Evolutionary conservation across 1,139 yeast species (phyloP).

Genomic region (Cylindricascospora bacillispora): DNA sequence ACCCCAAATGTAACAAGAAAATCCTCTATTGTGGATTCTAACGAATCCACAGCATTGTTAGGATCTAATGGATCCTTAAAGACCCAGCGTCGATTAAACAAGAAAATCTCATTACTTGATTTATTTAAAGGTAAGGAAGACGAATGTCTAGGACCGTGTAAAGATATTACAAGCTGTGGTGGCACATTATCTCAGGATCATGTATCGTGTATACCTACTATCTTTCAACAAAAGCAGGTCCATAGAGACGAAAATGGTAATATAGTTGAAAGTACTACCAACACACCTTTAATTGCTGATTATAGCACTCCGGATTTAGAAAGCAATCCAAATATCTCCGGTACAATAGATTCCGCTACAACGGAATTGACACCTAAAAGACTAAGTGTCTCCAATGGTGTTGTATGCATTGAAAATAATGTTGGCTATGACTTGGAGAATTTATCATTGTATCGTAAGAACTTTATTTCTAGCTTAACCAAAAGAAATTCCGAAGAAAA

Average conservation of each 20-base stretch:
- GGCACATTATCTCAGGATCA: not conserved
- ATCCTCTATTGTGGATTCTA: too few species aligned
- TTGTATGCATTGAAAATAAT: conserved; percentile 24
- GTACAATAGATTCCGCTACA: conserved; percentile 1
- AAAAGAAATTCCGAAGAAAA: conserved; percentile 1
- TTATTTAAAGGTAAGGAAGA: not conserved
- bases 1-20: too few species aligned
- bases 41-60: conserved; percentile 4
- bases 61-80: conserved; percentile 3
- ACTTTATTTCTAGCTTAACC: conserved; percentile 9
- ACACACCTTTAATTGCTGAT: not conserved
- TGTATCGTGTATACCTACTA: too few species aligned
- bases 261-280: not conserved
- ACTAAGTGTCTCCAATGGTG: conserved; percentile 5
- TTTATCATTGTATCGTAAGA: conserved; percentile 21
- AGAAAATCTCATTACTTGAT: not conserved
- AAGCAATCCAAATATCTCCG: not conserved
- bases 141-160: too few species aligned
- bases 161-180: not conserved
- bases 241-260: not conserved
- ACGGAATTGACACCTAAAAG: not conserved
- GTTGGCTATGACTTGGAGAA: conserved; percentile 27
- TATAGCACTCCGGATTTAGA: not conserved
- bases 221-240: not conserved
- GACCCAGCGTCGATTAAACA: not conserved